Base-by-base conservation (phyloP, 2,329 filamentous ascomycete species). In the Aaosphaeria arxii region DNA sequence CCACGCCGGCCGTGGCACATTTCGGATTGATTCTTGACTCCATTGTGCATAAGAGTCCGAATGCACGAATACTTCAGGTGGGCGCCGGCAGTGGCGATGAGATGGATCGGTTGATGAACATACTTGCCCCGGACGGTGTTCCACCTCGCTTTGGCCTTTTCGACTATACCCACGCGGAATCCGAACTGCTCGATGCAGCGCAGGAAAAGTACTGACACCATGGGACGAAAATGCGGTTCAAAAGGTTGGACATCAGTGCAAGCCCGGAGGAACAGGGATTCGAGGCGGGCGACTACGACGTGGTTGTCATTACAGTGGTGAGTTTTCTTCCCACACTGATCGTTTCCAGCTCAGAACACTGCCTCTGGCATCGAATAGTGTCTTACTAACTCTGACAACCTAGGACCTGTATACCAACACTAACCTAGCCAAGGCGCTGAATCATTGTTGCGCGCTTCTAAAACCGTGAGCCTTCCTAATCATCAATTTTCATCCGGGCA, bases 111-210 rank as follows among this genome's bases (percentile, higher is more conserved):
- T 9, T 36, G 7, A 9, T 36, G 33, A 36, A 9, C 33, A 36
- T n/a, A n/a, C 33, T 36, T 9, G 9, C 7, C 9, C 9, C 7
- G 9, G 33, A 36, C 9, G n/a, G 9, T 36, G 4, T 9, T 2
- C 33, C 7, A 36, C 7, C 33, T 9, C 33, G 33, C 7, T 36
- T 45, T 51, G 33, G 6, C 4, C 32, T 47, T n/a, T 58, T 58
- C 44, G 33, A 32, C 9, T 58, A 46, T 39, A 58, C 56, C 2
- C 55, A 59, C 38, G 49, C 59, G 17, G 51, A 46, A 2, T 30
- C 51, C 5, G 44, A 41, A 4, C 56, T 54, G 42, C 48, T 60
- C 40, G 48, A 48, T n/a, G n/a, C 39, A 7, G 47, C 51, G 17
- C 13, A 47, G 36, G 32, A 52, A 17, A 35, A 9, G 9, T 55